Evolutionary conservation across 805 yeast species (phyloP).

Genomic region (Spencermartinsiella europaea): DNA sequence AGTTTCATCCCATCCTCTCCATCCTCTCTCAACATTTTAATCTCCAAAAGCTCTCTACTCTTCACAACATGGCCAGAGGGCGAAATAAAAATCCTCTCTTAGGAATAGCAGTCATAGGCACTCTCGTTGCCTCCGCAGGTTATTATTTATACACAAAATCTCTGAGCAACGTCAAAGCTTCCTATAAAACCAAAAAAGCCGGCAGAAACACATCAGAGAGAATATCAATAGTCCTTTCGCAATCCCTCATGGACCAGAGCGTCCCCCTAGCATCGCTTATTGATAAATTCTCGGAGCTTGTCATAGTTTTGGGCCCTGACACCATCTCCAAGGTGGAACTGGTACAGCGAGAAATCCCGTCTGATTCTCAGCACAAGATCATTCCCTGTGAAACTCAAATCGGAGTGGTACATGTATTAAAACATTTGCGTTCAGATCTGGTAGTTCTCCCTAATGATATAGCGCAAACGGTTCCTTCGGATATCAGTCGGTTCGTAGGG

Average conservation of each 20-base stretch:
- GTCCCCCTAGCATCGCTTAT: conserved; percentile 19
- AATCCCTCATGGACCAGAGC: conserved; percentile 14
- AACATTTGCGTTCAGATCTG: conserved; percentile 41
- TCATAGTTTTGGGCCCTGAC: conserved; percentile 34
- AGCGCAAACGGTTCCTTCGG: conserved; percentile 11
- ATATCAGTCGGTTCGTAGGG: conserved; percentile 16
- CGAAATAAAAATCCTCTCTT: neutral
- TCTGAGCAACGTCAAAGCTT: neutral
- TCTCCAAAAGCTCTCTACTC: no score
- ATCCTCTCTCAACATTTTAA: no score
- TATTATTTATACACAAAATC: conserved; percentile 9
- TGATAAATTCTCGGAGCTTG: conserved; percentile 24
- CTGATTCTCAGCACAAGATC: conserved; percentile 29
- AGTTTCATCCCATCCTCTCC: no score
- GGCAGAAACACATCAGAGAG: neutral
- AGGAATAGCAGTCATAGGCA: conserved; percentile 2
- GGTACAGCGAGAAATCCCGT: conserved; percentile 22
- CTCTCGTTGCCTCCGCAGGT: conserved; percentile 3
- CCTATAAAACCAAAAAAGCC: neutral
- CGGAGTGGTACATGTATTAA: conserved; percentile 53
- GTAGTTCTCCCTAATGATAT: conserved; percentile 21
- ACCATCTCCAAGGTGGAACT: conserved; percentile 13
- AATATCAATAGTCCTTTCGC: conserved; percentile 11
- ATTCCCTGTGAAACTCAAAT: conserved; percentile 43
- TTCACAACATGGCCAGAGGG: conserved; percentile 37